phyloP scores from a whole-genome alignment of 352 stramenopile species.

The Phytophthora podocarpi region DNA sequence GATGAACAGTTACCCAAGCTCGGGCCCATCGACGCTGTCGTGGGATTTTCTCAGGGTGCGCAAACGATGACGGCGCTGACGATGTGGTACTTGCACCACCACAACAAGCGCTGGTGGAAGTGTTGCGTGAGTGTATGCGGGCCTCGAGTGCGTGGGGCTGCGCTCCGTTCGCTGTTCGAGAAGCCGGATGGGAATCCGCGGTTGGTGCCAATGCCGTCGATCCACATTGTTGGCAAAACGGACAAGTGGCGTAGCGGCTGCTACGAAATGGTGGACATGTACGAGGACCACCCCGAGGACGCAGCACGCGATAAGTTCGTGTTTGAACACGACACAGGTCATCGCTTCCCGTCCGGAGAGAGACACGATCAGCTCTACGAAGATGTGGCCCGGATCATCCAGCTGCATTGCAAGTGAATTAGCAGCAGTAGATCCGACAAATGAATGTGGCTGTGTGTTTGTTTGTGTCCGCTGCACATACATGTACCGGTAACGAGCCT shows the following conservation, averaged over 20 bases:
- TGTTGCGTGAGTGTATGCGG: constrained; percentile 54
- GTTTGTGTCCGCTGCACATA: no score
- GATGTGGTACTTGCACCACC: constrained; percentile 58
- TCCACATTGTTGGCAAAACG: constrained; percentile 60
- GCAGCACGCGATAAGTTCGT: constrained; percentile 42
- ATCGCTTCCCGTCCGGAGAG: constrained; percentile 72
- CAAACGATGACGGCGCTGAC: constrained; percentile 67
- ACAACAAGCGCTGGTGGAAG: constrained; percentile 57
- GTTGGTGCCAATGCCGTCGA: constrained; percentile 56
- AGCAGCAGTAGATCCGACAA: no score
- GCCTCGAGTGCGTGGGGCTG: constrained; percentile 39
- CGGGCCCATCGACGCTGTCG: constrained; percentile 74
- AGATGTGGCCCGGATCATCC: constrained; percentile 41
- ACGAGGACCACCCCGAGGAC: constrained; percentile 38
- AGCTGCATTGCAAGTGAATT: no score
- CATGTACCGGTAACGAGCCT: no score
- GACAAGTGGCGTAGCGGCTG: constrained; percentile 55
- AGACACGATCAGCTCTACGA: constrained; percentile 53
- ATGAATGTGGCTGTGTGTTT: no score
- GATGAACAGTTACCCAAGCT: constrained; percentile 57
- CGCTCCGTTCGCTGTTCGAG: constrained; percentile 51
- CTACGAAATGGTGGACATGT: constrained; percentile 50
- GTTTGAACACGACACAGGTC: constrained; percentile 51
- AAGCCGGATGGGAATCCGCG: constrained; percentile 42
- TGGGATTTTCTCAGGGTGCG: constrained; percentile 83